A percentile compares a stretch with the other conserved stretches of the same genome.
Evolutionary conservation across 345 rosid species (phyloP).

Genomic region (Camelina sativa): DNA sequence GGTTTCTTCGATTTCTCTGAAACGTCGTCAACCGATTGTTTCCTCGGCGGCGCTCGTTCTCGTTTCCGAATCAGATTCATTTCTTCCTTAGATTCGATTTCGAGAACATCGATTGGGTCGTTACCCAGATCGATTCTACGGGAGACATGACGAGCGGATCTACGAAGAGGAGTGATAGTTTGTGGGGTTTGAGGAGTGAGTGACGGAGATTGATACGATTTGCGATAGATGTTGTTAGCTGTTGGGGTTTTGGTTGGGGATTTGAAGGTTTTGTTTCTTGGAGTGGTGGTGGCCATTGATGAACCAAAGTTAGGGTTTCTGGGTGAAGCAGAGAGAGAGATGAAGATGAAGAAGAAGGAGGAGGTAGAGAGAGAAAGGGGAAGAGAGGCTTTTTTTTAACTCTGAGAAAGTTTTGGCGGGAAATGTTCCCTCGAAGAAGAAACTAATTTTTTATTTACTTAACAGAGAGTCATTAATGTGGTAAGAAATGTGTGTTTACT

Average conservation of each 20-base stretch:
- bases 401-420: conserved; percentile 55
- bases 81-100: conserved; percentile 27
- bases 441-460: conserved; percentile 22
- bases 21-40: not conserved
- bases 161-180: conserved; percentile 52
- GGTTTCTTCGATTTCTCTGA: conserved; percentile 5
- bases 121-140: conserved; percentile 36
- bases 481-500: too few species aligned
- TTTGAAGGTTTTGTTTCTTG: conserved; percentile 40
- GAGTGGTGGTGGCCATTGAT: conserved; percentile 64
- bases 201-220: conserved; percentile 41
- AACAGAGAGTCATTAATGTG: not conserved
- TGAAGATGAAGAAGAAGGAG: not conserved
- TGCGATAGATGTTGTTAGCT: conserved; percentile 15
- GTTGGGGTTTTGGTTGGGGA: conserved; percentile 46
- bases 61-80: conserved; percentile 30
- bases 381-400: conserved; percentile 5
- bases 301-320: conserved; percentile 29
- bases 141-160: conserved; percentile 53
- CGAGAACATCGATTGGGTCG: conserved; percentile 15
- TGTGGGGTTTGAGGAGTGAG: conserved; percentile 60
- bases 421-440: conserved; percentile 57
- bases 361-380: conserved; percentile 38
- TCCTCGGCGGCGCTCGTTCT: conserved; percentile 33
- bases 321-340: conserved; percentile 22